Conservation (phyloP, 2,329 filamentous ascomycete species). For the Sclerotinia spermophila region DNA sequence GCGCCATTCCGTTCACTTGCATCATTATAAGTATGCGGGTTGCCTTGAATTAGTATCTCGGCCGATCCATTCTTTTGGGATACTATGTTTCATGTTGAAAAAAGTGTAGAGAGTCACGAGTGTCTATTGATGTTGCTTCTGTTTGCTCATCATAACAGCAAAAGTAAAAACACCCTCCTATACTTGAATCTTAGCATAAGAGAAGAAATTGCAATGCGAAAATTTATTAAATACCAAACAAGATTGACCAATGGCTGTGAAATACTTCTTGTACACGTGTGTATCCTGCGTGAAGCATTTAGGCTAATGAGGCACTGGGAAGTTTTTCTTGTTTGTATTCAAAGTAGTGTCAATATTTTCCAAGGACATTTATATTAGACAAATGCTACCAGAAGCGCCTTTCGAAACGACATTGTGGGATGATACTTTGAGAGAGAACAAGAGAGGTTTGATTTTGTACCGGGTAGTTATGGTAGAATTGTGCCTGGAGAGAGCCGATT, state of each 20-base stretch:
- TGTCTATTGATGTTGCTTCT: background rate
- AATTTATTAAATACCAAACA: background rate
- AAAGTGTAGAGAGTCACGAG: background rate
- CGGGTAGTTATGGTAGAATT: background rate
- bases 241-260: background rate
- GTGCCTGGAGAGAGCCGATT: background rate
- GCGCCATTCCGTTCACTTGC: background rate
- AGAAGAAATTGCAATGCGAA: background rate
- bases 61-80: slow-evolving; percentile 3
- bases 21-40: background rate
- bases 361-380: background rate
- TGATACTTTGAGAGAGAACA: background rate
- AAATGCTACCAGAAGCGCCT: background rate
- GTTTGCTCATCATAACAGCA: background rate
- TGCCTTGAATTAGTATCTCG: background rate
- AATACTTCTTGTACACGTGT: background rate
- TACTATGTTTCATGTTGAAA: background rate
- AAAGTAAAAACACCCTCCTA: background rate
- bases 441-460: background rate
- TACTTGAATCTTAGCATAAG: background rate
- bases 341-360: background rate
- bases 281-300: background rate
- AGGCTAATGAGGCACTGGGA: background rate
- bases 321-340: background rate
- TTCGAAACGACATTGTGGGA: background rate